Evolutionary conservation across 305 asterid genomes (phyloP).

Genomic region (Rubia tinctorum): DNA sequence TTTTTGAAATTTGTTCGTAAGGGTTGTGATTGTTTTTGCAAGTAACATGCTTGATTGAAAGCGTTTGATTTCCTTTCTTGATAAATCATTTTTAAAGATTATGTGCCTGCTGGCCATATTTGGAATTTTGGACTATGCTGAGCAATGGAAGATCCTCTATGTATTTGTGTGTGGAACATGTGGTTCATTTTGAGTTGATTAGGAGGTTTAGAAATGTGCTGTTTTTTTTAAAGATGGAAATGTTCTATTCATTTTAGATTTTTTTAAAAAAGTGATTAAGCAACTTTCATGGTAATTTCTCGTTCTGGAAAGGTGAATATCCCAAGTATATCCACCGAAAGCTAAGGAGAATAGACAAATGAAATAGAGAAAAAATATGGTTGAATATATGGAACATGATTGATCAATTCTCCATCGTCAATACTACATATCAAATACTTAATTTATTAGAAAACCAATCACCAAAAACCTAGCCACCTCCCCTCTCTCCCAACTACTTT

Average conservation of each 20-base stretch:
- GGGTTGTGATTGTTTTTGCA: neutral
- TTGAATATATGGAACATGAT: neutral
- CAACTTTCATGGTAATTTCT: constrained; percentile 1
- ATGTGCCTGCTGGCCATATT: neutral
- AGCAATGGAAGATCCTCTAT: neutral
- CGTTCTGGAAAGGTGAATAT: constrained; percentile 6
- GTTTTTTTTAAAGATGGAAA: neutral
- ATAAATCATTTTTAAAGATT: neutral
- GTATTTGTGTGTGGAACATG: neutral
- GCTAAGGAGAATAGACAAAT: too few species aligned
- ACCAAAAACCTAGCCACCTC: too few species aligned
- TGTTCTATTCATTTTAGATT: neutral
- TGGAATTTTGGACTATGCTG: neutral
- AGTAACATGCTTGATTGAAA: constrained; percentile 13
- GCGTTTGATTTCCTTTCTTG: neutral
- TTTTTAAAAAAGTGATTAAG: neutral
- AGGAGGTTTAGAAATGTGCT: neutral
- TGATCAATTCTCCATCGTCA: neutral
- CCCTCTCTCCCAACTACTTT: too few species aligned
- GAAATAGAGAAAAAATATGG: neutral
- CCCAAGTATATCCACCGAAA: constrained; percentile 13
- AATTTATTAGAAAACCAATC: too few species aligned
- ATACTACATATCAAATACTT: too few species aligned
- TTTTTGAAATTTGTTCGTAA: constrained; percentile 15
- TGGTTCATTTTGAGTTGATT: neutral